phyloP scores from a whole-genome alignment of 768 basidiomycete genomes.

The Mycena crocata region DNA sequence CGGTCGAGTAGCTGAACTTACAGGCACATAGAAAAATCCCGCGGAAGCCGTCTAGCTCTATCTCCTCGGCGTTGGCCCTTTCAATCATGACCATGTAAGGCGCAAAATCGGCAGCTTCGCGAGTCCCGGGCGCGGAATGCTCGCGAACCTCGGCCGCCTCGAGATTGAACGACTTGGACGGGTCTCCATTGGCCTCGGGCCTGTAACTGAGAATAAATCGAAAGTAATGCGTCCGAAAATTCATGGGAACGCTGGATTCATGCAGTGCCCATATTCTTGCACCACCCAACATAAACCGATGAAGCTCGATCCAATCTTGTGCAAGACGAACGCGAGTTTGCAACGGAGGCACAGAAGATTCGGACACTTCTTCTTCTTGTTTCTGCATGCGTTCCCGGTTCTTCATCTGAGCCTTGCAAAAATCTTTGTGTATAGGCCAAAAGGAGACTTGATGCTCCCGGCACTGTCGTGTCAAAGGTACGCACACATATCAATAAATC shows the following conservation, averaged over 20 bases:
- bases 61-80: not conserved
- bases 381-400: not conserved
- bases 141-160: not conserved
- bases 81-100: not conserved
- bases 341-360: not conserved
- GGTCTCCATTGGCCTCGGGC: not conserved
- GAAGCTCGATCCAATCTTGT: constrained; percentile 5
- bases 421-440: not conserved
- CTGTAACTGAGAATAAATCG: not conserved
- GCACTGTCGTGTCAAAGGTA: not conserved
- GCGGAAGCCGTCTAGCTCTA: not conserved
- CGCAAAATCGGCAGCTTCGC: not conserved
- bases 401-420: not conserved
- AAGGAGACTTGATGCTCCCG: not conserved
- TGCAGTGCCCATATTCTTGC: not conserved
- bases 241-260: not conserved
- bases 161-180: not conserved
- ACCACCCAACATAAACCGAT: not conserved
- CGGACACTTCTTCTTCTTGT: not conserved
- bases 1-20: not conserved
- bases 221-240: not conserved
- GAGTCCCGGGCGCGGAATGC: not conserved
- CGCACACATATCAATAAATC: not conserved
- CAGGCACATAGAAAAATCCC: not conserved
- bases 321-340: not conserved